Evolutionary conservation across 1,139 yeast species (phyloP), one percentile per base, ranked within the genome.

Genomic region (Debaryomyces sp.): DNA sequence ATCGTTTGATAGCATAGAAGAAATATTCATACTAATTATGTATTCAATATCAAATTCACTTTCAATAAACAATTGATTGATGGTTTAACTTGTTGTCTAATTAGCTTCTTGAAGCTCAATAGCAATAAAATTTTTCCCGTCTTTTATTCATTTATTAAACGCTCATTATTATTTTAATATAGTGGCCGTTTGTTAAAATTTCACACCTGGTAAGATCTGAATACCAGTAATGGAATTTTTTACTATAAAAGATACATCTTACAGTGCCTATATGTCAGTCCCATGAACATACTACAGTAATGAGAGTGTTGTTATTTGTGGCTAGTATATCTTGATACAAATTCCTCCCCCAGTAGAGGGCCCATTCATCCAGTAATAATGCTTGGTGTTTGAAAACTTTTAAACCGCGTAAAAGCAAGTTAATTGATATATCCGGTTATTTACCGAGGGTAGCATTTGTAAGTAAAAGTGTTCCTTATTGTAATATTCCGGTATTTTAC

Each of bases 1-100:
- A 51, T 66, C 72, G 48, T 57, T 63, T 36, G 76, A 69, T 59
- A 73, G 64, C 73, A 73, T 73, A 30, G 77, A 72, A 15, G 75
- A 71, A 50, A 73, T 71, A 59, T 73, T 72, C 78, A 73, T 73
- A 22, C 42, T 46, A n/a, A 29, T 12, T 36, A 32, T 35, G 26
- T 23, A 26, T 24, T 23, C 48, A 22, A 38, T 43, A 38, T 36
- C 41, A 39, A 39, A 29, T 27, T 15, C 34, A 39, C 29, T 39
- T 24, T 26, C 26, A 29, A 17, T 39, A 39, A 39, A 39, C 33
- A 42, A 27, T 42, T 42, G 45, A 32, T 42, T 26, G 12, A 33
- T 34, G 26, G 35, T 32, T 29, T 29, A 22, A 15, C 35, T 37
- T 37, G 41, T 24, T 43, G 39, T 8, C 33, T 37, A 24, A 23